Base-by-base conservation (phyloP, 495 filamentous ascomycete species). In the Xeromyces bisporus region DNA sequence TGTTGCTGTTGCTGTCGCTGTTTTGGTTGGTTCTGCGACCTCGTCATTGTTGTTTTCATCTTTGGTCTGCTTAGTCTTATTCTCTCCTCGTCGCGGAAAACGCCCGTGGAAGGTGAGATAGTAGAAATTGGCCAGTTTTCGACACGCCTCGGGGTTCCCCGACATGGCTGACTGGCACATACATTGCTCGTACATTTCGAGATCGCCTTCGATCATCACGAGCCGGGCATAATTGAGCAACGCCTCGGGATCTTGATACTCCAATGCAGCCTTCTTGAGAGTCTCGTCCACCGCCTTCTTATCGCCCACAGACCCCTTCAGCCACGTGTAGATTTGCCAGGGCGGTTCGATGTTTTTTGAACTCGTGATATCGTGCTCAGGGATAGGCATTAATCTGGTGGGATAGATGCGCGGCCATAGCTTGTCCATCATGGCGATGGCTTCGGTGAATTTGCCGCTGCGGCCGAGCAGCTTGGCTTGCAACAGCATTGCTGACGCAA, bases 81-180 rank as follows among this genome's bases (percentile, higher is more conserved):
- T 32, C 21, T 50, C 36, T 2, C 40, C 55, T 2, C 36, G 42
- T 3, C 42, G 51, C 0, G 46, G 43, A 29, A 44, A 44, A 12
- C 31, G 25, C 1, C 54, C 49, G 7, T 37, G 35, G 11, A 23
- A 50, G 6, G 42, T 57, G 15, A 41, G 44, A 29, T 51, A 56
- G 32, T 64, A 64, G 38, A 45, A 56, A 30, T 57, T 57, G 2
- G 44, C 59, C 9, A 64, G 34, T 30, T 45, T 50, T 5, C 45
- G 24, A 35, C 51, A 53, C 1, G 59, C 57, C 5, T 39, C 26
- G 0, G 4, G 4, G 12, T 51, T 11, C 0, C 52, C 54, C 1
- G 42, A 28, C 2, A 38, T 39, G 0, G 57, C 57, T 15, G 57
- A 56, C 26, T 46, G 43, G 29, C 11, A 33, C 50, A 64, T 54